Percentiles rank a stretch among this genome's conserved stretches.
Conservation (phyloP, 306 rosid species). For the Medicago lupulina region DNA sequence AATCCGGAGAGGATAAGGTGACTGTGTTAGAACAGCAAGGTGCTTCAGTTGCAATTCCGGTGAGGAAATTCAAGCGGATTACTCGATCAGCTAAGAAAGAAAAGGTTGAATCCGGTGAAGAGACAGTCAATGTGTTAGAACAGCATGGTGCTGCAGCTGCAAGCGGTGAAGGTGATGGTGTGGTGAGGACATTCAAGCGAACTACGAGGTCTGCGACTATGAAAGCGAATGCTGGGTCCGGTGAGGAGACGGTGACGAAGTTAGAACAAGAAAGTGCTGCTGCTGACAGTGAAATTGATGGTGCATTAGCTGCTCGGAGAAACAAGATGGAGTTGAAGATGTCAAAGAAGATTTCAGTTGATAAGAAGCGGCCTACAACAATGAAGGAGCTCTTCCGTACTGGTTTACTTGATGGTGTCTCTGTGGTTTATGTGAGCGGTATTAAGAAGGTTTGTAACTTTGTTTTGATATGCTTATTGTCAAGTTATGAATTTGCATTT, state of each 20-base stretch:
- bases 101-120: conserved; percentile 45
- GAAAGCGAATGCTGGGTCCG: conserved; percentile 44
- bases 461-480: neutral
- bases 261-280: conserved; percentile 12
- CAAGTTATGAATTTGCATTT: conserved; percentile 1
- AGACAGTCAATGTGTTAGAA: neutral
- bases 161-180: neutral
- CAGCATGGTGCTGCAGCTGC: conserved; percentile 19
- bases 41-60: neutral
- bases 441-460: conserved; percentile 64
- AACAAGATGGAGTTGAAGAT: conserved; percentile 67
- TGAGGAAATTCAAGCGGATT: conserved; percentile 43
- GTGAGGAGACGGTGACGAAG: conserved; percentile 29
- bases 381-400: conserved; percentile 83
- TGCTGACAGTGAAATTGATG: conserved; percentile 30
- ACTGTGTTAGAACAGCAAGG: conserved; percentile 27
- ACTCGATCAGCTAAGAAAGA: conserved; percentile 51
- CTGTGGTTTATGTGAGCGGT: conserved; percentile 83
- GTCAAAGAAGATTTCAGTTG: conserved; percentile 72
- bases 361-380: conserved; percentile 66
- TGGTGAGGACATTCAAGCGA: conserved; percentile 38
- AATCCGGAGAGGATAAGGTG: neutral
- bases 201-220: conserved; percentile 45
- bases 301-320: conserved; percentile 43
- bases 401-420: conserved; percentile 83